phyloP scores from a whole-genome alignment of 495 filamentous ascomycete species.

The Neurospora pannonica region DNA sequence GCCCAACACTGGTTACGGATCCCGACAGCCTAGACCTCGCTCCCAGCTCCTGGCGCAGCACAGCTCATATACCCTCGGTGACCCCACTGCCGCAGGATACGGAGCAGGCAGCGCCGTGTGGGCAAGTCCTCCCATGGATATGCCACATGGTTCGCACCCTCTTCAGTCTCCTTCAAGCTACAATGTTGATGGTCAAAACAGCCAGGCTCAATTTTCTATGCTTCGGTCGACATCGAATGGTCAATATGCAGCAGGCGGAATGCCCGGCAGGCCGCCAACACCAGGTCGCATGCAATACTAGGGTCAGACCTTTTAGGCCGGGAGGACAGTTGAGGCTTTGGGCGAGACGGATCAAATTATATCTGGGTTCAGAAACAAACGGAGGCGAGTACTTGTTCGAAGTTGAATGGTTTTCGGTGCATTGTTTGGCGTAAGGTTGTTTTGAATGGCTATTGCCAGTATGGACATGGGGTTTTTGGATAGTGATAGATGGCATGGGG shows the following conservation, averaged over 20 bases:
- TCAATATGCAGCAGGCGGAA: constrained; percentile 18
- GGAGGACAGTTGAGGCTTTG: not conserved
- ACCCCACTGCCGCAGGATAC: constrained; percentile 1
- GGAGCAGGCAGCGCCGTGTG: constrained; percentile 3
- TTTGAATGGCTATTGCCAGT: not conserved
- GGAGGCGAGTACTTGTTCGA: not conserved
- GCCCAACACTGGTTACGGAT: constrained; percentile 1
- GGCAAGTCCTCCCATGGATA: constrained; percentile 14
- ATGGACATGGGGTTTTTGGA: not conserved
- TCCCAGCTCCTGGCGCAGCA: constrained; percentile 14
- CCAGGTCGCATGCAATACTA: constrained; percentile 25
- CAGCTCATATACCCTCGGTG: constrained; percentile 3
- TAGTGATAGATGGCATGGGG: not conserved
- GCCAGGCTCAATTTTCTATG: constrained; percentile 17
- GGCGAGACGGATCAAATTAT: not conserved
- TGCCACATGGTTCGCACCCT: constrained; percentile 5
- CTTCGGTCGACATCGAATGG: constrained; percentile 21
- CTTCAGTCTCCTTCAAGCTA: constrained; percentile 11
- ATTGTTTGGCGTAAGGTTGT: not conserved
- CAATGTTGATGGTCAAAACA: constrained; percentile 19
- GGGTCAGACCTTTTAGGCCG: constrained; percentile 29
- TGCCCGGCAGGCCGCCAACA: constrained; percentile 16
- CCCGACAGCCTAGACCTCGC: constrained; percentile 4
- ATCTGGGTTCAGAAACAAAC: not conserved
- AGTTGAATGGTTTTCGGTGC: not conserved